phyloP scores from a whole-genome alignment of 192 early-diverging fungal genomes.

The Piromyces finnis region DNA sequence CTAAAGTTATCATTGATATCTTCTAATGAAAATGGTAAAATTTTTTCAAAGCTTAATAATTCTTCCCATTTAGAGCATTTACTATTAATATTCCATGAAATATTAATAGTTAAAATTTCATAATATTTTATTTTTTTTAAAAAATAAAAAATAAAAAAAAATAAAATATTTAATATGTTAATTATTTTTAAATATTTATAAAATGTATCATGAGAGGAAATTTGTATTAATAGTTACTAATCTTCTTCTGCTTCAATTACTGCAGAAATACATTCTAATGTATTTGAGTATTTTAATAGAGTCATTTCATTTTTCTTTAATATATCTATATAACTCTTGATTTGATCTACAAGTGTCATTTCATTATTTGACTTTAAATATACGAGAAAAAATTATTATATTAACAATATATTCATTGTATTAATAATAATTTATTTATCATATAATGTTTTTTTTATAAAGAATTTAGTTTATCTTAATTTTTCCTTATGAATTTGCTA shows the following conservation, averaged over 20 bases:
- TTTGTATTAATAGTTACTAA: not conserved
- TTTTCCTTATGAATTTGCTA: no score
- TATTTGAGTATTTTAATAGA: not conserved
- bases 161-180: no score
- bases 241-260: not conserved
- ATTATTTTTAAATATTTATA: no score
- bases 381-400: not conserved
- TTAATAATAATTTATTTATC: no score
- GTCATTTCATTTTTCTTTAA: not conserved
- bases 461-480: no score
- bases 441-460: no score
- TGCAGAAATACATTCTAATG: not conserved
- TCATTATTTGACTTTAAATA: not conserved
- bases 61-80: not conserved
- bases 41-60: not conserved
- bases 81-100: no score
- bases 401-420: no score
- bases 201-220: no score
- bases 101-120: no score
- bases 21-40: not conserved
- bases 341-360: not conserved
- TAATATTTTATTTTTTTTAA: no score
- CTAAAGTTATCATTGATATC: not conserved
- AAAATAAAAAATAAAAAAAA: no score
- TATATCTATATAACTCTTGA: not conserved